A percentile compares a stretch with the other conserved stretches of the same genome.
phyloP scores from a whole-genome alignment of 495 filamentous ascomycete species.

The Lineolata rhizophorae region DNA sequence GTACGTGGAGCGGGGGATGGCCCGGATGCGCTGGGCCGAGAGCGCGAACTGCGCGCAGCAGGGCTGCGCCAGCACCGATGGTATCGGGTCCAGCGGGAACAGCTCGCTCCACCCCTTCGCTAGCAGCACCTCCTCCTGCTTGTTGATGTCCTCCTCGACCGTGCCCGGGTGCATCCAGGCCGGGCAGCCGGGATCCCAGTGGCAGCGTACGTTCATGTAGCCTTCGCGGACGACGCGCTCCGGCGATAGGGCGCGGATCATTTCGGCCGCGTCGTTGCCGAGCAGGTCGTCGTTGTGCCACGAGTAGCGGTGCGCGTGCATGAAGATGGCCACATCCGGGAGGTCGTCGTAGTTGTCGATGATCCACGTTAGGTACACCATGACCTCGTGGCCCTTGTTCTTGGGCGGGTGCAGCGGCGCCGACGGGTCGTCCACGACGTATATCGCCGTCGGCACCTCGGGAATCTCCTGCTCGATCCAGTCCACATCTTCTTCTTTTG shows the following conservation, averaged over 20 bases:
- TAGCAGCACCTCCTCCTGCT: conserved; percentile 40
- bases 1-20: conserved; percentile 36
- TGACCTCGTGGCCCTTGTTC: conserved; percentile 60
- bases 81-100: conserved; percentile 25
- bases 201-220: conserved; percentile 30
- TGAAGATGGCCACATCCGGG: conserved; percentile 46
- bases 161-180: conserved; percentile 35
- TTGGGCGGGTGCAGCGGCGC: conserved; percentile 40
- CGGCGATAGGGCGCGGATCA: conserved; percentile 23
- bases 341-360: conserved; percentile 49
- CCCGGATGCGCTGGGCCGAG: conserved; percentile 19
- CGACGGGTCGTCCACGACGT: conserved; percentile 37
- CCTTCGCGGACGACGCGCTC: conserved; percentile 21
- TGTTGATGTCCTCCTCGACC: conserved; percentile 24
- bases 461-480: conserved; percentile 38
- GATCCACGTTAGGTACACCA: conserved; percentile 52
- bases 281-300: conserved; percentile 41
- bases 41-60: conserved; percentile 47
- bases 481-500: conserved; percentile 29
- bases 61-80: conserved; percentile 27
- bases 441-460: conserved; percentile 36
- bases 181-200: conserved; percentile 29
- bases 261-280: conserved; percentile 19
- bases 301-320: conserved; percentile 41
- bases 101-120: conserved; percentile 17